These are phyloP conservation scores for Ramularia endophylla DNA, from an alignment of 2,329 filamentous ascomycete species.

Conservation along the genomic window DNA sequence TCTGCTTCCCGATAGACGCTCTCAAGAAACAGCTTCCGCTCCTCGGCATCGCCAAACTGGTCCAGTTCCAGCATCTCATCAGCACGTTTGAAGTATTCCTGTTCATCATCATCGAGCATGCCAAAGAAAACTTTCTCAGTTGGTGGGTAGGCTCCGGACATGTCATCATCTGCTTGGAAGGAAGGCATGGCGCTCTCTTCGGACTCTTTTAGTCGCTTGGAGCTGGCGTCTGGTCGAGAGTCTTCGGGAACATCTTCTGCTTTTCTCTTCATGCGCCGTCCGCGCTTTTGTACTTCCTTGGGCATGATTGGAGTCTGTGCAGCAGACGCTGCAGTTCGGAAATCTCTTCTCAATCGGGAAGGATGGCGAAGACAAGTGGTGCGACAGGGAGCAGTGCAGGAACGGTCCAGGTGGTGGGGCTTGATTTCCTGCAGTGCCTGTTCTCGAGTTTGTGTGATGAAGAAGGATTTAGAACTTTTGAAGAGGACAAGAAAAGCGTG, in stretches of 20 bases:
- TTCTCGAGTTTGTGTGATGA: too few species aligned
- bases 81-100: conserved; percentile 88
- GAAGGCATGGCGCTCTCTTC: conserved; percentile 20
- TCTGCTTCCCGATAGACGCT: conserved; percentile 81
- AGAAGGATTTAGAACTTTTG: too few species aligned
- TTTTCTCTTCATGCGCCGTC: conserved; percentile 51
- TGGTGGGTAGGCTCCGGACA: conserved; percentile 27
- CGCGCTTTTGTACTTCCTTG: conserved; percentile 53
- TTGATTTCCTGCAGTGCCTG: too few species aligned
- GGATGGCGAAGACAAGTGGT: too few species aligned
- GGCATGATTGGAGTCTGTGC: conserved; percentile 42
- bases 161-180: conserved; percentile 19
- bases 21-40: conserved; percentile 52
- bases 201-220: conserved; percentile 34
- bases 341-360: neutral
- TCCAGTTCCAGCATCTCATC: conserved; percentile 88
- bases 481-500: too few species aligned
- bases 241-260: conserved; percentile 41
- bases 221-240: conserved; percentile 31
- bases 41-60: conserved; percentile 70
- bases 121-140: conserved; percentile 72
- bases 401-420: too few species aligned
- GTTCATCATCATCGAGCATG: conserved; percentile 84
- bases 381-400: too few species aligned
- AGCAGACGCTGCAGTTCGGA: conserved; percentile 4